Conservation (phyloP, 2,329 filamentous ascomycete genomes). For the Penicillium griseofulvum region DNA sequence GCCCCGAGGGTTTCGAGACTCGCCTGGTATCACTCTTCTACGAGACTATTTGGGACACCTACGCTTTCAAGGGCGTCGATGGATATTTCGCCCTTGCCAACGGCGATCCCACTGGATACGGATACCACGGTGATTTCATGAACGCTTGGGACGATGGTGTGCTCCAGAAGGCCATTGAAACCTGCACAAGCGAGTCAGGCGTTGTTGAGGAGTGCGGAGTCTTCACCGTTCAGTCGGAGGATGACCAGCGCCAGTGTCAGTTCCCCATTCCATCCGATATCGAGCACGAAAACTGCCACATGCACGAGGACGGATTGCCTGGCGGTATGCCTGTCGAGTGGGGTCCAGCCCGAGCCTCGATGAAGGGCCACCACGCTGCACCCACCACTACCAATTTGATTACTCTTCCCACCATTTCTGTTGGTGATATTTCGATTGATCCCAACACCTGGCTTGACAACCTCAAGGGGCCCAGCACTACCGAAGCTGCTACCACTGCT, state of each 20-base stretch:
- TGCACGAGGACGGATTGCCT: conserved; percentile 61
- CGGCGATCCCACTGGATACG: conserved; percentile 72
- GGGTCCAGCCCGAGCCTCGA: conserved; percentile 44
- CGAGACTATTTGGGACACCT: conserved; percentile 80
- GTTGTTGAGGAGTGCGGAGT: conserved; percentile 69
- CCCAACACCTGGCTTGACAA: conserved; percentile 5
- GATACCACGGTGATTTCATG: conserved; percentile 78
- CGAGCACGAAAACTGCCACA: conserved; percentile 58
- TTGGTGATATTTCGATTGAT: conserved; percentile 9
- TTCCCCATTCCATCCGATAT: conserved; percentile 59
- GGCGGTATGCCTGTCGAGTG: conserved; percentile 56
- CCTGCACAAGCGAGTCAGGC: conserved; percentile 71
- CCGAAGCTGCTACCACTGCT: conserved; percentile 8
- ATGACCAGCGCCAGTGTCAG: conserved; percentile 58
- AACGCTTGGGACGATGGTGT: conserved; percentile 70
- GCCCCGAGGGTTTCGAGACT: conserved; percentile 65
- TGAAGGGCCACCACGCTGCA: neutral
- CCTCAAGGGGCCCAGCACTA: neutral
- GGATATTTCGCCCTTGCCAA: conserved; percentile 75
- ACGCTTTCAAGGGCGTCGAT: conserved; percentile 58
- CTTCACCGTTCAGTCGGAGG: conserved; percentile 66
- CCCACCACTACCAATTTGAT: neutral
- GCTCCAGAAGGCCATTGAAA: conserved; percentile 68
- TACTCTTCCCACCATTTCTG: conserved; percentile 5
- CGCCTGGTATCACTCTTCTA: conserved; percentile 75